Evolutionary conservation across 2,329 filamentous ascomycete species (phyloP).

Genomic region (Aschersonia sp.): DNA sequence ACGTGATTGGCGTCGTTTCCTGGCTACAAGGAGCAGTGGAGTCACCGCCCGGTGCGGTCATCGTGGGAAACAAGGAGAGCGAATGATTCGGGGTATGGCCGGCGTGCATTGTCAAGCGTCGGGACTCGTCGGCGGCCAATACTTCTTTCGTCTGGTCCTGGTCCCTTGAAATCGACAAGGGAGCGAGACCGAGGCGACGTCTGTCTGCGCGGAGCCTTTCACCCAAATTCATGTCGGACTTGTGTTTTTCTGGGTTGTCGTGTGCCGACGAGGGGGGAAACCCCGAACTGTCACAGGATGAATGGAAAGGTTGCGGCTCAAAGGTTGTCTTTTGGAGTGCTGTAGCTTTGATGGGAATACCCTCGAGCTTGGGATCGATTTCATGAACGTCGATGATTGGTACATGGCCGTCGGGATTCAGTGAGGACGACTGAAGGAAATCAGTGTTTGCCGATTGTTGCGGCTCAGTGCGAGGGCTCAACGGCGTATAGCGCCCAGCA

Average conservation of each 20-base stretch:
- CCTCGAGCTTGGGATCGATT: slow-evolving; percentile 44
- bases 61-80: slow-evolving; percentile 33
- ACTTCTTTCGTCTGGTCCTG: slow-evolving; percentile 25
- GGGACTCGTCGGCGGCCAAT: slow-evolving; percentile 31
- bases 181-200: slow-evolving; percentile 2
- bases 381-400: slow-evolving; percentile 42
- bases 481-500: slow-evolving; percentile 21
- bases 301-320: neutral
- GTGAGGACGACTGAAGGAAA: slow-evolving; percentile 19
- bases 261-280: slow-evolving; percentile 7
- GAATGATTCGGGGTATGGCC: slow-evolving; percentile 50
- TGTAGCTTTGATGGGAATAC: slow-evolving; percentile 39
- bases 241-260: neutral
- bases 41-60: slow-evolving; percentile 22
- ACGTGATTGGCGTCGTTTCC: slow-evolving; percentile 13
- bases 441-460: slow-evolving; percentile 19
- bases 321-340: slow-evolving; percentile 39
- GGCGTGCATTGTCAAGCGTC: slow-evolving; percentile 44
- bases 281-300: slow-evolving; percentile 5
- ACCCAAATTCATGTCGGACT: neutral
- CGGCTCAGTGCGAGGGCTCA: slow-evolving; percentile 30
- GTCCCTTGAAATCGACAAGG: slow-evolving; percentile 17
- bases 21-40: slow-evolving; percentile 13
- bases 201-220: slow-evolving; percentile 2
- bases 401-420: slow-evolving; percentile 17